A percentile compares a stretch with the other conserved stretches of the same genome.
Conservation (phyloP, 371 early-diverging fungal species). For the Cokeromyces recurvatus region DNA sequence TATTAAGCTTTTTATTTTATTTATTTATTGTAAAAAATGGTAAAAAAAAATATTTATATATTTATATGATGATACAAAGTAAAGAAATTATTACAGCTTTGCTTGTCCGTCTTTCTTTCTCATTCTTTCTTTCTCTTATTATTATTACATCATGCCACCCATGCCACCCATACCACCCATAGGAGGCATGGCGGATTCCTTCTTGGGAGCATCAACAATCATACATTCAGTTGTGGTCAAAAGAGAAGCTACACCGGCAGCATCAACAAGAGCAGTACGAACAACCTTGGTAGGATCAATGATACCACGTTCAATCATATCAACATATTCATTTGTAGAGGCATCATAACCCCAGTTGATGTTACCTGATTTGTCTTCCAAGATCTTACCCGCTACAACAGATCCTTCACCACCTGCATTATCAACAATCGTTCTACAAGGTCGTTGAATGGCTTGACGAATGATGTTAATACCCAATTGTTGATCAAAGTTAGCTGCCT, state of each 20-base stretch:
- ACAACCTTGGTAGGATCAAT: conserved; percentile 98
- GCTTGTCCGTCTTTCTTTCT: too few relatives aligned
- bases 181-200: conserved; percentile 34
- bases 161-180: conserved; percentile 52
- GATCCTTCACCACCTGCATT: conserved; percentile 97
- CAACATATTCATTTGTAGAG: conserved; percentile 82
- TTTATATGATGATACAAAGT: too few relatives aligned
- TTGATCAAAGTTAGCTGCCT: conserved; percentile 96
- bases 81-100: too few relatives aligned
- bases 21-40: too few relatives aligned
- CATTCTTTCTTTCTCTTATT: too few relatives aligned
- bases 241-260: conserved; percentile 92
- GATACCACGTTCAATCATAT: conserved; percentile 95
- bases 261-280: conserved; percentile 93
- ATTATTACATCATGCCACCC: conserved; percentile 21
- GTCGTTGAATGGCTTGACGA: conserved; percentile 88
- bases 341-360: conserved; percentile 95
- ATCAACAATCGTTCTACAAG: conserved; percentile 89
- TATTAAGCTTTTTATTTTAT: too few relatives aligned
- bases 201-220: conserved; percentile 92
- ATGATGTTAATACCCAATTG: conserved; percentile 94
- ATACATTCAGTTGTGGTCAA: conserved; percentile 95
- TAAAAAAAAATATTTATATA: too few relatives aligned
- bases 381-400: conserved; percentile 91
- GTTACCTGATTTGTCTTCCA: conserved; percentile 69